Evolutionary conservation across 805 yeast genomes (phyloP).

Genomic region (Starmerella floris): DNA sequence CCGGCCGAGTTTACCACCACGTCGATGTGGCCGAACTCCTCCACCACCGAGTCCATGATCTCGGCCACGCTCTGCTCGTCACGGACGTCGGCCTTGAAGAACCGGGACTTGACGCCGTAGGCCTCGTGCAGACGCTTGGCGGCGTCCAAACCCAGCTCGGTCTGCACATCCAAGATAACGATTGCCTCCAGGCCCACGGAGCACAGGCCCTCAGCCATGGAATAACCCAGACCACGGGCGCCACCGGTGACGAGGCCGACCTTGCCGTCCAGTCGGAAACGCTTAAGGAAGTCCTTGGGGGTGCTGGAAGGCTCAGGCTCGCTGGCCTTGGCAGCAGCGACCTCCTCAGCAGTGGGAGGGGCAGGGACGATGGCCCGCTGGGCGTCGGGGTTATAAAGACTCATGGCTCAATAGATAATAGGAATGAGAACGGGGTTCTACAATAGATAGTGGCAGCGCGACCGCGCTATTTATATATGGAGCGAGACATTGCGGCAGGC

Average conservation of each 20-base stretch:
- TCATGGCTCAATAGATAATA: no score
- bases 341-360: slow-evolving; percentile 30
- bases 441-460: no score
- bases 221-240: slow-evolving; percentile 52
- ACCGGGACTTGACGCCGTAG: slow-evolving; percentile 45
- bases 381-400: slow-evolving; percentile 15
- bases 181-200: slow-evolving; percentile 43
- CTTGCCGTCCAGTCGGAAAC: slow-evolving; percentile 49
- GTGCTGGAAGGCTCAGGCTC: slow-evolving; percentile 25
- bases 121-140: slow-evolving; percentile 40
- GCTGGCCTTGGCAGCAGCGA: slow-evolving; percentile 28
- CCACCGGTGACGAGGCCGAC: slow-evolving; percentile 56
- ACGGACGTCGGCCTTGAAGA: slow-evolving; percentile 52
- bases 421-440: no score
- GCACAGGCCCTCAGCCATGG: slow-evolving; percentile 48
- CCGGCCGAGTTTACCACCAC: slow-evolving; percentile 53
- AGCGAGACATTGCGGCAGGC: not conserved
- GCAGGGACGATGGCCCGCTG: slow-evolving; percentile 30
- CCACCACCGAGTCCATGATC: slow-evolving; percentile 39
- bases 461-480: not conserved
- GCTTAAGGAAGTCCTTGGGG: slow-evolving; percentile 29
- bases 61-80: slow-evolving; percentile 38
- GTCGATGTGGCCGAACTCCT: slow-evolving; percentile 43
- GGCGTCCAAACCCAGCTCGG: slow-evolving; percentile 50
- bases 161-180: slow-evolving; percentile 41